phyloP scores from a whole-genome alignment of 83 land plant species.

The Thuja plicata region DNA sequence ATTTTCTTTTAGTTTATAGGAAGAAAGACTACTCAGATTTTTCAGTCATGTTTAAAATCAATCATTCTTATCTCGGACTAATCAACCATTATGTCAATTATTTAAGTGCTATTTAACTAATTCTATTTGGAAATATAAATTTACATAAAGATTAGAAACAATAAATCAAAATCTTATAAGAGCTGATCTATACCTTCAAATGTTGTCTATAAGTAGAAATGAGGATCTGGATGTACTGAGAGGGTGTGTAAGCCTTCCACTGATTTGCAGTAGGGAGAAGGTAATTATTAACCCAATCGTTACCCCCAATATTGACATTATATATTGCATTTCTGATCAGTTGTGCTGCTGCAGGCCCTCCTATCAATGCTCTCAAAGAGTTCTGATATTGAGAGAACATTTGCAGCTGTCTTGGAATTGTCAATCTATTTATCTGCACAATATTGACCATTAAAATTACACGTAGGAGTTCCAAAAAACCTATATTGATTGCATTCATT shows the following conservation, averaged over 20 bases:
- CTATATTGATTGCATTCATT: neutral
- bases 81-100: too few species aligned
- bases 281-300: conserved; percentile 18
- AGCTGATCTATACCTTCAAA: neutral
- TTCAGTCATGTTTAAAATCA: too few species aligned
- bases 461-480: neutral
- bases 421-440: conserved; percentile 7
- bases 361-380: neutral
- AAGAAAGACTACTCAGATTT: too few species aligned
- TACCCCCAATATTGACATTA: conserved; percentile 13
- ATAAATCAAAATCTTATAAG: neutral
- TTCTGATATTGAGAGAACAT: conserved; percentile 16
- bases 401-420: conserved; percentile 13
- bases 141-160: neutral
- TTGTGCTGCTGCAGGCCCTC: neutral
- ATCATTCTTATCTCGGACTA: too few species aligned
- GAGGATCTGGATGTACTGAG: conserved; percentile 1
- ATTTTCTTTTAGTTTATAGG: too few species aligned
- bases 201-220: neutral
- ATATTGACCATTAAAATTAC: neutral
- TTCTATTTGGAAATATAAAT: neutral
- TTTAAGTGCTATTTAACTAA: too few species aligned
- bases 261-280: neutral
- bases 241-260: neutral
- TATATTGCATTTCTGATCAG: conserved; percentile 11